Evolutionary conservation across 768 basidiomycete species (phyloP), one percentile per base, ranked within the genome.

Genomic region (Kondoa malvinella): DNA sequence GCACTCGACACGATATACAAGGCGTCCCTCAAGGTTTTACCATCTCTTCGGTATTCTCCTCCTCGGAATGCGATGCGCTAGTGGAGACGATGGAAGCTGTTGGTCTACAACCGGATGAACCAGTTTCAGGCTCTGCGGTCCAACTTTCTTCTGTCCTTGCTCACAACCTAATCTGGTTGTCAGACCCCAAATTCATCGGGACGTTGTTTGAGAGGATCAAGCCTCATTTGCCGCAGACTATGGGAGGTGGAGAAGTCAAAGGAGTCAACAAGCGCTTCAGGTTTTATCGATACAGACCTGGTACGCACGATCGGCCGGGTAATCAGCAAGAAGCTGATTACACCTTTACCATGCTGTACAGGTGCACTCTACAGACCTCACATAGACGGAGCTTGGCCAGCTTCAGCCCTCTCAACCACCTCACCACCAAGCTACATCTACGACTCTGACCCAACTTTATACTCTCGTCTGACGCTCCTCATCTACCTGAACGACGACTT

Each of bases 121-220:
- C 40, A 50, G 40, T 50, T 8, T 8, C 40, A 8, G 40, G 40
- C 8, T 50, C 40, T 50, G 40, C 40, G 8, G 40, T 50, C 12
- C 40, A 50, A 21, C 40, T 50, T 8, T 50, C 40, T 50, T 8
- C 12, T 50, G 40, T 81, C 2, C 77, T 81, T 0, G 80, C 81
- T 0, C 80, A 81, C 69, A 82, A 82, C 73, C 75, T 83, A 63
- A 79, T 82, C 67, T 83, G 82, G 82, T 77, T 83, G 21, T 81
- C 82, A 0, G 82, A 83, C 72, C 66, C 73, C 4, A 69, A 69
- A 17, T 82, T 83, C 72, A 75, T 80, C 34, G 71, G 73, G 0
- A 76, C 76, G 26, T 75, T 83, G 64, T 82, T 79, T 69, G 67
- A 72, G 30, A 75, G 80, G n/a, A 78, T 82, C 27, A 73, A 77